A percentile compares a stretch with the other conserved stretches of the same genome.
phyloP scores from a whole-genome alignment of 2,329 filamentous ascomycete species.

The Ceratocystis cacaofunesta region DNA sequence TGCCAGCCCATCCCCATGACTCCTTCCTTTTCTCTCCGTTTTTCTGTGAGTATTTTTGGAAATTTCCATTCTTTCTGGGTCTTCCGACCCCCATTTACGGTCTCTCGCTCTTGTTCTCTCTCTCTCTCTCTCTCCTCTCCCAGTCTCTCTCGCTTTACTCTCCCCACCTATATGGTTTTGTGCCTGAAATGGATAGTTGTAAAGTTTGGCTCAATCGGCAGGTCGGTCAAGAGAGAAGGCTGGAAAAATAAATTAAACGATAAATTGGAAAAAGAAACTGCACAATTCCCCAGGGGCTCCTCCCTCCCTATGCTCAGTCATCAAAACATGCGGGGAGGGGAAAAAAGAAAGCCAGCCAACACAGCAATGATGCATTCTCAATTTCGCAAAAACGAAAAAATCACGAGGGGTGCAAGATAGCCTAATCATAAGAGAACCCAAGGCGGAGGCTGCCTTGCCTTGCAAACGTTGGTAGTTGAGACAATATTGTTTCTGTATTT shows the following conservation, averaged over 20 bases:
- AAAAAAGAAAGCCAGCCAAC: background rate
- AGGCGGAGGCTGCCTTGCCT: background rate
- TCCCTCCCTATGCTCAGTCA: background rate
- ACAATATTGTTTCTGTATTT: constrained; percentile 1
- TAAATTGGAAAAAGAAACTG: background rate
- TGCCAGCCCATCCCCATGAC: background rate
- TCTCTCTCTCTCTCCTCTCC: background rate
- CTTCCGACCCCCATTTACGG: background rate
- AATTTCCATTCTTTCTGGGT: background rate
- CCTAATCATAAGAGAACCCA: background rate
- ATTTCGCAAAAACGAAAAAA: background rate
- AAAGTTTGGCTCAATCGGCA: background rate
- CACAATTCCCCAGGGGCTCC: background rate
- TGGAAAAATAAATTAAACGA: background rate
- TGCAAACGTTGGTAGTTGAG: background rate
- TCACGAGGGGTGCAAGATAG: too few species aligned
- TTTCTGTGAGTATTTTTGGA: background rate
- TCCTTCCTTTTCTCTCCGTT: background rate
- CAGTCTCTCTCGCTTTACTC: background rate
- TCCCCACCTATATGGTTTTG: background rate
- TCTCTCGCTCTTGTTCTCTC: background rate
- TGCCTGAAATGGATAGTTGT: background rate
- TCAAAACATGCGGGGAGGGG: background rate
- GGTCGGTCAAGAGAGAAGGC: background rate
- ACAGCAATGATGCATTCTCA: background rate